A percentile compares a stretch with the other conserved stretches of the same genome.
Evolutionary conservation across 177 flowering plant genomes (phyloP).

Genomic region (Vitis hybrid): DNA sequence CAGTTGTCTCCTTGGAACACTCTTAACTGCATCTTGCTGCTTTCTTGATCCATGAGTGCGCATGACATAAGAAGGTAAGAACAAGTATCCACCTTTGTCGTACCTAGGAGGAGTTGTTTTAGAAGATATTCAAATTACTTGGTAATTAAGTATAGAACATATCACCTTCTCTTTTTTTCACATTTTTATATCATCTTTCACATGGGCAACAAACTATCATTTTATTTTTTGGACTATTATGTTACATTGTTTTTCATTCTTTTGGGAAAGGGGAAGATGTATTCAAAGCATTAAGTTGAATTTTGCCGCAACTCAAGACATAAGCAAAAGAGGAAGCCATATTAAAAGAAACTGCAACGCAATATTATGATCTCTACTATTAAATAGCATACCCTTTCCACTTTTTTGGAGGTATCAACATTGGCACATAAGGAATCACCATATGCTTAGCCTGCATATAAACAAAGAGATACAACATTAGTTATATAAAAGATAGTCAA

Average conservation of each 20-base stretch:
- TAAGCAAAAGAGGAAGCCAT: neutral
- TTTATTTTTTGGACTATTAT: no score
- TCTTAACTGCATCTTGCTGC: constrained; percentile 76
- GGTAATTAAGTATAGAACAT: neutral
- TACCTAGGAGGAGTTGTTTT: constrained; percentile 42
- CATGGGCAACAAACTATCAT: no score
- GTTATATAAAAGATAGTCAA: neutral
- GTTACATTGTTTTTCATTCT: no score
- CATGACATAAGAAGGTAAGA: constrained; percentile 89
- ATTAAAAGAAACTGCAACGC: constrained; percentile 4
- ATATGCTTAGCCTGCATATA: constrained; percentile 73
- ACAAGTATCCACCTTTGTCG: constrained; percentile 85
- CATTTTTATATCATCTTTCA: neutral
- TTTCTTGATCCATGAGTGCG: constrained; percentile 90
- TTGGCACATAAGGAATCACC: constrained; percentile 86
- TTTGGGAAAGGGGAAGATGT: no score
- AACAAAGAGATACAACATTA: constrained; percentile 8
- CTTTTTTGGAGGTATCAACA: constrained; percentile 87
- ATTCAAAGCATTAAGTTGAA: neutral
- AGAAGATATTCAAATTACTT: constrained; percentile 3
- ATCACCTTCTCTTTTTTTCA: neutral
- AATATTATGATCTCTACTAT: neutral
- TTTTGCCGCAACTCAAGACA: neutral
- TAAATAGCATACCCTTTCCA: constrained; percentile 82
- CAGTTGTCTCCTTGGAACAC: constrained; percentile 50